Evolutionary conservation across 108 stramenopile species (phyloP), one percentile per base, ranked within the genome.

Genomic region (Cylindrotheca fusiformis): DNA sequence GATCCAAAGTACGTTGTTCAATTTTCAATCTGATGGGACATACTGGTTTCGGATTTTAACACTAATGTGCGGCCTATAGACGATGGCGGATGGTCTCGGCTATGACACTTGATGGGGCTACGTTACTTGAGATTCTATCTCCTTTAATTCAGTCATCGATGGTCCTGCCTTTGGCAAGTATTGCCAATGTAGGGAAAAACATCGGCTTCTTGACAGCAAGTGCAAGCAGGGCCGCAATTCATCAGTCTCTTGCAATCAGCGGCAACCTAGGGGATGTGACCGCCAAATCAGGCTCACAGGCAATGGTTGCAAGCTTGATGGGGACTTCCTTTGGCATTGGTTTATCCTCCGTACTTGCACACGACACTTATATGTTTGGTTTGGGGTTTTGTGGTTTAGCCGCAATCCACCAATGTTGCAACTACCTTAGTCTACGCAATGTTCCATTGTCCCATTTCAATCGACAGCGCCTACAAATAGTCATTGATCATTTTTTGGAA

Each of bases 161-260:
- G 66, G 81, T 99, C 18, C 71, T 92, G 28, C 82, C 83, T 22
- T 61, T 94, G 48, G 98, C 98, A 18, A 77, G 93, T 41, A 44
- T 96, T 19, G 97, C 97, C n/a, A 98, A 97, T 63, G 74, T 96
- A 52, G 94, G 94, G 22, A 99, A 99, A 77, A 99, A 99, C 70
- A 79, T 98, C 58, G 85, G 91, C 1, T 98, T 86, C 64, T 75
- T 99, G 52, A 84, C 97, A 3, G 95, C 95, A 10, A 85, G 85
- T 75, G 98, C 98, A 8, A 92, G 91, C 46, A 78, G 95, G 22
- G 98, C 97, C 12, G 84, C 88, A 6, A 73, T 99, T 33, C 97
- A 99, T 68, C 91, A 91, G 56, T 76, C 94, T 26, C 63, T 98
- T 20, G 72, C 87, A 30, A 52, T 63, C 17, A n/a, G 60, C 14